Base-by-base conservation (phyloP, 108 stramenopile species). In the Cyclotella atomus region DNA sequence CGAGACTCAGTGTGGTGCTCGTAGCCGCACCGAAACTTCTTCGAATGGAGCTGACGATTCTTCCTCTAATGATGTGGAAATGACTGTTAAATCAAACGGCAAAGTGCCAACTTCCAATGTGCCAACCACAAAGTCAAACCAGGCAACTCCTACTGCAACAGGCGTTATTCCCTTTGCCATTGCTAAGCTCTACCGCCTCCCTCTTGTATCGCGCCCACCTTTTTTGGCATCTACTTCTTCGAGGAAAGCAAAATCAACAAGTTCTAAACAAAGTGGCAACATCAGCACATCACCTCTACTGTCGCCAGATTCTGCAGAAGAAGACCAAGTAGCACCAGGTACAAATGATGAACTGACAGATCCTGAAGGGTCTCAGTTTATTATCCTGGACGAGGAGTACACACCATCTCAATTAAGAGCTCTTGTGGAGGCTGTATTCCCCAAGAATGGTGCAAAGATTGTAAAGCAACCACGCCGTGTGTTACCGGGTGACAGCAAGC, bases 201-300 rank as follows among this genome's bases (percentile, higher is more conserved):
- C 64, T 16, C 59, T 83, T 25, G 65, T 65, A 0, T 57, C 76
- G 2, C 23, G 25, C 2, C 76, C 76, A 15, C 19, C 76, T 10
- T 81, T 62, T 32, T 34, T 49, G 44, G 54, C 29, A 32, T 25
- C 35, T 36, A 28, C 34, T 28, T 30, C 56, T 30, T 44, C 43
- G 45, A 68, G 59, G n/a, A 69, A 65, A 21, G 21, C 49, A 14
- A 55, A 21, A 33, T 32, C 24, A 25, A 63, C 27, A 7, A n/a
- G 20, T 53, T 34, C 57, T 21, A 2, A n/a, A 29, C 56, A 63
- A 53, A 30, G 67, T 21, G 69, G 67, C 17, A 59, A 62, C 29
- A 63, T 70, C 33, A 80, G 79, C 49, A 80, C 79, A 6, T 67
- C 65, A 53, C 79, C 79, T 21, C 79, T 80, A 29, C 41, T 80